A percentile compares a stretch with the other conserved stretches of the same genome.
These are phyloP conservation scores for Penicillium coffeae DNA, from an alignment of 495 filamentous ascomycete genomes.

Conservation along the genomic window DNA sequence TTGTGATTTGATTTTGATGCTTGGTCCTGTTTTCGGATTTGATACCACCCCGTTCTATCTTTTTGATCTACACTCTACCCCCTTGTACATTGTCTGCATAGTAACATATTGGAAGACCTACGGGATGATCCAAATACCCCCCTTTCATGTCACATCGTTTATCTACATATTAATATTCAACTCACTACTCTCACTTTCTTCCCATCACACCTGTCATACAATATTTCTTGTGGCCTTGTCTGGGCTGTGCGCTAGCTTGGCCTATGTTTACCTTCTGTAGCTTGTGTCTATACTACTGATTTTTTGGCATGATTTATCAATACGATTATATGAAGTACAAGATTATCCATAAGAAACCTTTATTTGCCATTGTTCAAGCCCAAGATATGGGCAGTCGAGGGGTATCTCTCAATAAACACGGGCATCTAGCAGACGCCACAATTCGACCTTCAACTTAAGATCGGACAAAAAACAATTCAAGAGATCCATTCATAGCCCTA, in stretches of 20 bases:
- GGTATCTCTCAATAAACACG: too few relatives aligned
- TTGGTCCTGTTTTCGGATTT: conserved; percentile 28
- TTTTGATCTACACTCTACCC: not conserved
- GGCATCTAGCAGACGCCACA: too few relatives aligned
- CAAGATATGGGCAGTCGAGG: too few relatives aligned
- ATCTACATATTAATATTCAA: conserved; percentile 24
- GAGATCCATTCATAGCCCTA: too few relatives aligned
- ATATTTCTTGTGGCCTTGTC: not conserved
- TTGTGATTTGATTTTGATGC: conserved; percentile 14
- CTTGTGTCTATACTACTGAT: not conserved
- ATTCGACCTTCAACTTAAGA: too few relatives aligned
- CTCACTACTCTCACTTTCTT: conserved; percentile 13
- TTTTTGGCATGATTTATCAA: too few relatives aligned
- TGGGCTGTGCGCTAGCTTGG: not conserved
- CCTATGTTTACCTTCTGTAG: not conserved
- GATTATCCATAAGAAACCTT: too few relatives aligned
- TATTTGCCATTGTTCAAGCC: too few relatives aligned
- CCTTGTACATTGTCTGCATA: conserved; percentile 17
- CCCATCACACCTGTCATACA: not conserved
- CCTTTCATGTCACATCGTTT: conserved; percentile 18
- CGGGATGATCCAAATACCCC: not conserved
- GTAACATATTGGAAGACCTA: conserved; percentile 3
- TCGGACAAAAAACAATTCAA: too few relatives aligned
- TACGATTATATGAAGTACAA: too few relatives aligned
- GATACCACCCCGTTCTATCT: conserved; percentile 26